Evolutionary conservation across 768 basidiomycete species (phyloP).

Genomic region (Pisolithus sp.): DNA sequence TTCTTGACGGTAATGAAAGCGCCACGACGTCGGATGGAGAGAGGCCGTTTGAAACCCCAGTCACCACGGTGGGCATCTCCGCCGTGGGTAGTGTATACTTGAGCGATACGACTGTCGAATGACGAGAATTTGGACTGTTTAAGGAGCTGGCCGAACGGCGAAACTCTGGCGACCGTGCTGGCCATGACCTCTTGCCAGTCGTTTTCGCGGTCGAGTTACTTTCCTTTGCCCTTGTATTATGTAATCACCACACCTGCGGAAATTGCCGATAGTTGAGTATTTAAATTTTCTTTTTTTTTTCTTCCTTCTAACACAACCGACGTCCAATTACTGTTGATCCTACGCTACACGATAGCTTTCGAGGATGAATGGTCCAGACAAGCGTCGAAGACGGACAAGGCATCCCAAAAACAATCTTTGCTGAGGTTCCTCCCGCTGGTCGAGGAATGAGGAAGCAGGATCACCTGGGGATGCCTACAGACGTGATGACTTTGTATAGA

Average conservation of each 20-base stretch:
- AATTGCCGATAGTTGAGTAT: slow-evolving; percentile 30
- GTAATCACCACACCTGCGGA: slow-evolving; percentile 11
- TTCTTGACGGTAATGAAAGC: slow-evolving; percentile 60
- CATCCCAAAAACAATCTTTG: slow-evolving; percentile 89
- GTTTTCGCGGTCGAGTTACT: no score
- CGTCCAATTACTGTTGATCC: slow-evolving; percentile 79
- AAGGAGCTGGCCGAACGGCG: slow-evolving; percentile 70
- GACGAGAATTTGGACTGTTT: slow-evolving; percentile 78
- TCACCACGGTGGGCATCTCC: slow-evolving; percentile 71
- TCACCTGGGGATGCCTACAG: slow-evolving; percentile 82
- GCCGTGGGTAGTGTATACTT: slow-evolving; percentile 67
- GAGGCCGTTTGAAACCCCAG: slow-evolving; percentile 82
- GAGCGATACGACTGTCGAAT: slow-evolving; percentile 69
- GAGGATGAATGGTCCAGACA: slow-evolving; percentile 85
- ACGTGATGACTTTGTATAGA: no score
- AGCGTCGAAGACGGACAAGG: slow-evolving; percentile 65
- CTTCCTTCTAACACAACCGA: slow-evolving; percentile 36
- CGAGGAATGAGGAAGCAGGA: slow-evolving; percentile 87
- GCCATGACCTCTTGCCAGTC: neutral
- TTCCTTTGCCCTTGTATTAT: neutral
- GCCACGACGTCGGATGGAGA: slow-evolving; percentile 57
- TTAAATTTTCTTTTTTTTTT: neutral
- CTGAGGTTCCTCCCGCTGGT: slow-evolving; percentile 86
- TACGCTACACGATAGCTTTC: slow-evolving; percentile 32
- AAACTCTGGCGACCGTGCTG: slow-evolving; percentile 19